Conservation (phyloP, 805 yeast species). For the Wickerhamiella nectarea region DNA sequence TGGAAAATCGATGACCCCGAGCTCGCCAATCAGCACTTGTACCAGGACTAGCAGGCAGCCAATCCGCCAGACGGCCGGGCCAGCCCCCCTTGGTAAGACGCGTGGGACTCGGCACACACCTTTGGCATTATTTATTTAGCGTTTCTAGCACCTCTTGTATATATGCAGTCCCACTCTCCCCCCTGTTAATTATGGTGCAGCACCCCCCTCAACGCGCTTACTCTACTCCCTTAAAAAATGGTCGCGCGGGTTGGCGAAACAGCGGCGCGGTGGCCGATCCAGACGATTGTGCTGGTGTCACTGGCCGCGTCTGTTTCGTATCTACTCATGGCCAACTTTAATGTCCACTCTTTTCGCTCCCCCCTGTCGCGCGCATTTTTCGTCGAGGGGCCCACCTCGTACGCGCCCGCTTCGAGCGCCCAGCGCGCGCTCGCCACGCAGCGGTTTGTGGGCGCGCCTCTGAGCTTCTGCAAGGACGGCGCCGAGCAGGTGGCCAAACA, state of each 20-base stretch:
- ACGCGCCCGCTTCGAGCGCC: constrained; percentile 12
- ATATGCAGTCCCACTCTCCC: neutral
- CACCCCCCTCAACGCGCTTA: neutral
- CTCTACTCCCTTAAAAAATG: constrained; percentile 1
- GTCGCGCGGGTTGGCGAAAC: constrained; percentile 8
- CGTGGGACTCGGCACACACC: too few relatives aligned
- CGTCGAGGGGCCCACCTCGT: constrained; percentile 10
- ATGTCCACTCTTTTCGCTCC: constrained; percentile 20
- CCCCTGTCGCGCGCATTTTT: constrained; percentile 18
- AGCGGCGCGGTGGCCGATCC: constrained; percentile 54
- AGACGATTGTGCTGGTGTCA: constrained; percentile 58
- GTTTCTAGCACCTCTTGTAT: too few relatives aligned
- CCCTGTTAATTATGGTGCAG: neutral
- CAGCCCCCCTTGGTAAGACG: too few relatives aligned
- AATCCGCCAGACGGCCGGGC: too few relatives aligned
- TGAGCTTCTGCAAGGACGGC: constrained; percentile 11
- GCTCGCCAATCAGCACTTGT: neutral
- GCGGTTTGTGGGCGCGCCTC: constrained; percentile 18
- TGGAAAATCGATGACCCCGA: constrained; percentile 10
- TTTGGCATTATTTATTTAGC: too few relatives aligned
- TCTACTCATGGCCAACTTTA: constrained; percentile 39
- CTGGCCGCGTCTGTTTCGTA: constrained; percentile 70
- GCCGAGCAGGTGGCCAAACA: constrained; percentile 5
- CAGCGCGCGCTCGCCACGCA: constrained; percentile 5
- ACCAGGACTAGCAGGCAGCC: neutral